Percentiles rank a stretch among this genome's conserved stretches.
These are phyloP conservation scores for Patellifolia procumbens DNA, from an alignment of 179 eudicot genomes.

Conservation along the genomic window DNA sequence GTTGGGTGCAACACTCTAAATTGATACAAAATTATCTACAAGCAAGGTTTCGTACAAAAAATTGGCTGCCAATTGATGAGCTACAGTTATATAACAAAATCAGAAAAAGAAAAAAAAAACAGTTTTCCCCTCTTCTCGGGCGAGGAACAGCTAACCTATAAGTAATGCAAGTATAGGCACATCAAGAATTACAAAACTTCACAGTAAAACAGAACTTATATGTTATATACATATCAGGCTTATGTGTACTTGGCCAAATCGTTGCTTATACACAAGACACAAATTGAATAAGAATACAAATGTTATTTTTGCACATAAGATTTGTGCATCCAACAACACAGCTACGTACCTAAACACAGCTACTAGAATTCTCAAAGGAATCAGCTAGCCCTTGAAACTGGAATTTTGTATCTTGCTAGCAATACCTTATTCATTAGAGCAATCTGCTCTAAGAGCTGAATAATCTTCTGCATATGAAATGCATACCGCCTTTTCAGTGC, in stretches of 20 bases:
- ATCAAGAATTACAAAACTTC: background rate
- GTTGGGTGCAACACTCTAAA: no score
- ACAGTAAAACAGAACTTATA: background rate
- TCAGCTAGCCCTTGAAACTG: constrained; percentile 31
- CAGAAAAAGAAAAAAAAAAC: no score
- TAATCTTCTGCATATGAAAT: constrained; percentile 59
- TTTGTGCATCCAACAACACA: background rate
- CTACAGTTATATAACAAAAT: no score
- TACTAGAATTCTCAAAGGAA: background rate
- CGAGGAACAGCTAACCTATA: background rate
- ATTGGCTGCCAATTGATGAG: no score
- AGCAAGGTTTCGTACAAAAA: background rate
- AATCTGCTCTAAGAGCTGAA: constrained; percentile 56
- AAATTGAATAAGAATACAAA: constrained; percentile 4
- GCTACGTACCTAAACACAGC: no score
- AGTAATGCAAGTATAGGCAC: background rate
- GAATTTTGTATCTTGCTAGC: constrained; percentile 44
- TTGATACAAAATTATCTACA: no score
- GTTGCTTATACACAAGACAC: constrained; percentile 3
- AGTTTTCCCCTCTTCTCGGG: background rate
- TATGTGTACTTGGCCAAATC: background rate
- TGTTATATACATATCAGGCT: constrained; percentile 23
- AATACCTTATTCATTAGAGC: constrained; percentile 55
- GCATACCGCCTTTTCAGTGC: constrained; percentile 3
- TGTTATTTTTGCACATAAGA: background rate